phyloP scores from a whole-genome alignment of 2,329 filamentous ascomycete species.

The Knoxdaviesia capensis region DNA sequence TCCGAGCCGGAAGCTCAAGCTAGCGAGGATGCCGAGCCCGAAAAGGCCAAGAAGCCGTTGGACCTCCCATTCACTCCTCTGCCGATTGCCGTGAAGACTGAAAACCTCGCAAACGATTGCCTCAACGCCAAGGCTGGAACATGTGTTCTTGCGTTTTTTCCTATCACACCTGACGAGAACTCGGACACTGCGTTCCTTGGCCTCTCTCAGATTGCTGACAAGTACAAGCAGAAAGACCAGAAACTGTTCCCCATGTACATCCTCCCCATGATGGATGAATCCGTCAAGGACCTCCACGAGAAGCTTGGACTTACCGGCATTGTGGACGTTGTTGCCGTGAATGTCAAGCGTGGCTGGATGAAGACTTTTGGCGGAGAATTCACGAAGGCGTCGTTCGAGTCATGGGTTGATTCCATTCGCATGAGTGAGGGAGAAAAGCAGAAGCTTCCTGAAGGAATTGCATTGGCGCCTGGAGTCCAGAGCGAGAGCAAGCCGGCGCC shows the following conservation, averaged over 20 bases:
- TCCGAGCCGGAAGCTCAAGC: too few relatives aligned
- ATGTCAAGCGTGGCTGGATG: slow-evolving; percentile 75
- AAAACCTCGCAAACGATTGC: slow-evolving; percentile 50
- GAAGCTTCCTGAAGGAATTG: slow-evolving; percentile 44
- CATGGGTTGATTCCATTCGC: slow-evolving; percentile 80
- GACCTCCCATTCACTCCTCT: too few relatives aligned
- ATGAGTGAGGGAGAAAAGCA: slow-evolving; percentile 72
- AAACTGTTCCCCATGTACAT: slow-evolving; percentile 71
- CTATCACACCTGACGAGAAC: slow-evolving; percentile 27
- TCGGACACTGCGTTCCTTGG: slow-evolving; percentile 37
- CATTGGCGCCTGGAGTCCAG: slow-evolving; percentile 17
- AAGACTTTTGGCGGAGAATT: slow-evolving; percentile 47
- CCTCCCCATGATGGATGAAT: slow-evolving; percentile 43
- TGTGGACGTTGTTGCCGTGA: slow-evolving; percentile 61
- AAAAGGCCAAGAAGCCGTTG: slow-evolving; percentile 6
- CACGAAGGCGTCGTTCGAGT: slow-evolving; percentile 44
- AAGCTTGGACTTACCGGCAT: slow-evolving; percentile 37
- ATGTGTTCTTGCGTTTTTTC: slow-evolving; percentile 61
- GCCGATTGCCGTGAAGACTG: slow-evolving; percentile 30
- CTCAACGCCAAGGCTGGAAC: slow-evolving; percentile 57
- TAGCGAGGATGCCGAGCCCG: slow-evolving; percentile 12
- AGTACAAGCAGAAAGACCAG: slow-evolving; percentile 44
- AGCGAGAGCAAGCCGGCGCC: slow-evolving; percentile 5
- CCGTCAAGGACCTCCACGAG: slow-evolving; percentile 12
- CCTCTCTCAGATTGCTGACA: slow-evolving; percentile 56